Base-by-base conservation (phyloP, 768 basidiomycete species). In the Thelephora aurantiotincta region DNA sequence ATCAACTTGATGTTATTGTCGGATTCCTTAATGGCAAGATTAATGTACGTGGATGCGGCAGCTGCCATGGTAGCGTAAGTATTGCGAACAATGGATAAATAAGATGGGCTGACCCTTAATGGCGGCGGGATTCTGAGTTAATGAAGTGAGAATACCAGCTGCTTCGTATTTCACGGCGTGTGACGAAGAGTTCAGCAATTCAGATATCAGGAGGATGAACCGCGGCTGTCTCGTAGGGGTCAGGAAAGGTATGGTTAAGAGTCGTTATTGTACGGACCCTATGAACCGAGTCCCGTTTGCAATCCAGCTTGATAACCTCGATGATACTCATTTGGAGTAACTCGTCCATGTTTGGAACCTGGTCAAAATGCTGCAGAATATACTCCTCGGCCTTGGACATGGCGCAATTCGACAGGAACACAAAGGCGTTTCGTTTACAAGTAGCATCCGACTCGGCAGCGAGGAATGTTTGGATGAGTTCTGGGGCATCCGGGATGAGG, bases 1-100 rank as follows among this genome's bases (percentile, higher is more conserved):
- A 98, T 98, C 41, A 97, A 75, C 65, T 97, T 98, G 63, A 97
- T 94, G 56, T 99, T 99, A 67, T 98, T 99, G 67, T 98, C 94
- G 1, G 92, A 90, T 65, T 98, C 94, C 66, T 93, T 94, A 62
- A 84, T 72, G 50, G 92, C 81, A 42, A 98, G 77, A 53, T 78
- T 85, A 57, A 96, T 88, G 53, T 94, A 80, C 53, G 77, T 85
- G 7, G 81, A 77, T 3, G 92, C 93, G 43, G 92, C 86, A 52
- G 94, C 93, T 94, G 50, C 34, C 43, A 35, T 43, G 22, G 26
- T 20, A 1, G 18, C 22, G 30, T 36, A 9, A 45, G 23, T 7
- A 11, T 37, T 37, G 35, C 36, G 37, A 13, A 3, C 33, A 34
- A 6, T 35, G 22, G 33, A 16, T 36, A 47, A 3, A 35, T 11